Evolutionary conservation across 2,329 filamentous ascomycete species (phyloP), one percentile per base, ranked within the genome.

Genomic region (Bipolaris bicolor): DNA sequence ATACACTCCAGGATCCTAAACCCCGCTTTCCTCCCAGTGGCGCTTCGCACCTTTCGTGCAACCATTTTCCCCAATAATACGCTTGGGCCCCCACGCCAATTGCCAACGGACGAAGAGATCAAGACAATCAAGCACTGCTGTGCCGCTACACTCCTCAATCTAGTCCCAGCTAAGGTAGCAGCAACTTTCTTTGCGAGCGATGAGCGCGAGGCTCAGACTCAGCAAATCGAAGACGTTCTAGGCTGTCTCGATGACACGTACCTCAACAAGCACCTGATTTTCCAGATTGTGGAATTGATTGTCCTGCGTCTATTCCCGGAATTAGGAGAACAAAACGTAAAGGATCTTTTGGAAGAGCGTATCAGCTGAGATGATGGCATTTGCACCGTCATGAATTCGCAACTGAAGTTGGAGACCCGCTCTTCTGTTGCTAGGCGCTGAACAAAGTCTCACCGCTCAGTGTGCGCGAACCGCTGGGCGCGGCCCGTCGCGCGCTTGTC

Each of bases 181-280:
- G 58, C 60, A 10, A 51, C 60, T 11, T 73, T 74, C 48, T 74
- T 77, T 49, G 70, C 70, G 34, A 73, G 52, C 49, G 49, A 61
- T 24, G 60, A 55, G 37, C 50, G 79, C 83, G 76, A 86, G 43
- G 76, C 79, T 58, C 84, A 88, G 65, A 83, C 91, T 62, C 86
- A 88, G 69, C 79, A 83, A 60, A 78, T 84, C 24, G 80, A 80
- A 52, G 79, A 80, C 22, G 80, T 92, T 44, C 81, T 98, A 45
- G 86, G 90, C 67, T 81, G 93, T 36, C 88, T 97, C 64, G 86
- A 85, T 15, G 92, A 97, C 76, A 82, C 84, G 49, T 97, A 97
- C 78, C 89, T 92, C 78, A 99, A 99, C 78, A 96, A 93, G 79
- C 92, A 97, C 78, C 80, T 98, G 31, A 80, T 97, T 66, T 97